Conservation (phyloP, 2,329 filamentous ascomycete species). For the Beauveria sp. region DNA sequence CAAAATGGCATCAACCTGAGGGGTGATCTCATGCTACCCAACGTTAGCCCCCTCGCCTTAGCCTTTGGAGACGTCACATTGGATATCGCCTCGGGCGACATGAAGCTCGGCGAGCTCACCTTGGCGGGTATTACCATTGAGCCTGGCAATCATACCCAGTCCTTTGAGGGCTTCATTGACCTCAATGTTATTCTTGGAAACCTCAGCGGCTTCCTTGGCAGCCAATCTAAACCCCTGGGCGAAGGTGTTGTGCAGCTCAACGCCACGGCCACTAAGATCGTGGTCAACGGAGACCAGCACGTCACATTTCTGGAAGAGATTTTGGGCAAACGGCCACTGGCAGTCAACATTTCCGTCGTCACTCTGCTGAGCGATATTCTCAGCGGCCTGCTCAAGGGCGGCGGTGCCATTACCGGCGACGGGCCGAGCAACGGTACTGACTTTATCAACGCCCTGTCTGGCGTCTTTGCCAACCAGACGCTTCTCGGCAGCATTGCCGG, state of each 20-base stretch:
- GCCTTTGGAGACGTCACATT: conserved; percentile 39
- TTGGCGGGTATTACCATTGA: conserved; percentile 32
- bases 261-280: conserved; percentile 33
- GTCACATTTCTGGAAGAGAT: conserved; percentile 38
- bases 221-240: conserved; percentile 28
- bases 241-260: conserved; percentile 34
- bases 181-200: conserved; percentile 35
- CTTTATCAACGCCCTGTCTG: conserved; percentile 14
- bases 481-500: conserved; percentile 28
- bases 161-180: conserved; percentile 34
- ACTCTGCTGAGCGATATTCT: conserved; percentile 31
- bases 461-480: conserved; percentile 32
- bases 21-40: conserved; percentile 37
- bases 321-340: conserved; percentile 31
- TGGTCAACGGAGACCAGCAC: conserved; percentile 31
- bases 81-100: conserved; percentile 32
- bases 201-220: conserved; percentile 29
- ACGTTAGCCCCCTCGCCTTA: conserved; percentile 35
- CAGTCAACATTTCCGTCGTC: conserved; percentile 29
- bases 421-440: conserved; percentile 6
- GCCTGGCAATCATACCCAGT: conserved; percentile 34
- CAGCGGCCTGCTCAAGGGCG: conserved; percentile 23
- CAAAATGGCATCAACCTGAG: conserved; percentile 34
- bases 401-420: not conserved
- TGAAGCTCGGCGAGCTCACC: conserved; percentile 31